phyloP scores from a whole-genome alignment of 2,329 filamentous ascomycete genomes.

The Aaosphaeria pasadenensis region DNA sequence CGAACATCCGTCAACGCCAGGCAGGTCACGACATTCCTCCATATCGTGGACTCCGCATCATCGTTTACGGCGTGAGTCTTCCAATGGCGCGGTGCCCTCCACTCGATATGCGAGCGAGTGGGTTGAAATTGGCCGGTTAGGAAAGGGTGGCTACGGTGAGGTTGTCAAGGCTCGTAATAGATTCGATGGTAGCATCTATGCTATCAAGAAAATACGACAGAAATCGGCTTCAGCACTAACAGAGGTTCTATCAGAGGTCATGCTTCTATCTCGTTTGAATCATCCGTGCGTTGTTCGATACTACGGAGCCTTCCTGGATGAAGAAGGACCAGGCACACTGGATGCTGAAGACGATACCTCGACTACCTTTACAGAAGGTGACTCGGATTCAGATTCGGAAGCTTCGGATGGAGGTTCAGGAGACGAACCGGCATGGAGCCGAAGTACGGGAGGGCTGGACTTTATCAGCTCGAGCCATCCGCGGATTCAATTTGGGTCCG shows the following conservation, averaged over 20 bases:
- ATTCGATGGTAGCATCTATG: conserved; percentile 88
- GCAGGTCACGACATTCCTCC: conserved; percentile 36
- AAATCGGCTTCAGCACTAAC: conserved; percentile 71
- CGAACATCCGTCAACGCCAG: conserved; percentile 27
- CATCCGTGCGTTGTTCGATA: conserved; percentile 88
- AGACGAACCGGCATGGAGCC: conserved; percentile 64
- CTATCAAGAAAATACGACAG: conserved; percentile 93
- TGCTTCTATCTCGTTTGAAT: conserved; percentile 85
- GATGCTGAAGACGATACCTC: conserved; percentile 32
- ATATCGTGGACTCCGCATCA: conserved; percentile 30
- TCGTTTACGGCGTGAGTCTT: conserved; percentile 35
- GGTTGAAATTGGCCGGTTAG: conserved; percentile 81
- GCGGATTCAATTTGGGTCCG: conserved; percentile 74
- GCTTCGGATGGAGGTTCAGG: conserved; percentile 20
- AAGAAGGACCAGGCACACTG: conserved; percentile 46
- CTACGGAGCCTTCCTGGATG: conserved; percentile 92
- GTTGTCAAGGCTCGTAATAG: conserved; percentile 95
- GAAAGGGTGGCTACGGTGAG: conserved; percentile 93
- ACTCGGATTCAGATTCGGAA: conserved; percentile 22
- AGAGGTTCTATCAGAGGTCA: conserved; percentile 80
- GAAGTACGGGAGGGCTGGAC: conserved; percentile 75
- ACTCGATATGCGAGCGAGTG: conserved; percentile 89
- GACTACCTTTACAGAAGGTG: conserved; percentile 23
- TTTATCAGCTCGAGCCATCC: conserved; percentile 86
- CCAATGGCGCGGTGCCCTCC: conserved; percentile 38